Percentiles rank a stretch among this genome's conserved stretches.
Evolutionary conservation across 257 asterid species (phyloP).

Genomic region (Solanum piurae): DNA sequence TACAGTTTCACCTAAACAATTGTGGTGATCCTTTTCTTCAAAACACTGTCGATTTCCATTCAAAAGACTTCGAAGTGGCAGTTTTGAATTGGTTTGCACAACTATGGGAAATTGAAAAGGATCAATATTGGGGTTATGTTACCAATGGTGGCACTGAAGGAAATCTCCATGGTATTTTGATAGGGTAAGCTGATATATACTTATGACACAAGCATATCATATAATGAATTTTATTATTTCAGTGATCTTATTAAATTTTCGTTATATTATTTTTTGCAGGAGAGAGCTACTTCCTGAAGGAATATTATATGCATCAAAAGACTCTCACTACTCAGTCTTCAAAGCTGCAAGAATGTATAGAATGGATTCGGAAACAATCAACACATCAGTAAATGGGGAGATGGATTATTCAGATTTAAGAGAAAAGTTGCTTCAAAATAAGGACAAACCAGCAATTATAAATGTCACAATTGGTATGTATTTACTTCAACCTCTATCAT

Average conservation of each 20-base stretch:
- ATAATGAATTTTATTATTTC: neutral
- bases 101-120: constrained; percentile 2
- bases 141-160: constrained; percentile 21
- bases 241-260: neutral
- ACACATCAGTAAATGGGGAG: neutral
- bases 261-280: neutral
- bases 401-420: constrained; percentile 3
- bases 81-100: constrained; percentile 10
- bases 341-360: constrained; percentile 14
- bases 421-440: constrained; percentile 1
- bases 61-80: constrained; percentile 7
- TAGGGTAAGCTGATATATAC: constrained; percentile 4
- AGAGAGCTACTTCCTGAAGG: constrained; percentile 5
- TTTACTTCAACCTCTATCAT: neutral
- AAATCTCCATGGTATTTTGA: constrained; percentile 9
- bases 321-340: neutral
- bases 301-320: constrained; percentile 5
- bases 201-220: neutral
- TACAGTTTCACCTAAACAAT: neutral
- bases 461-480: constrained; percentile 4
- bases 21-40: constrained; percentile 1
- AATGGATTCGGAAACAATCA: constrained; percentile 3
- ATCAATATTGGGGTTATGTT: constrained; percentile 8
- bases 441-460: constrained; percentile 5
- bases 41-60: neutral